Percentiles rank a stretch among this genome's conserved stretches.
phyloP scores from a whole-genome alignment of 2,329 filamentous ascomycete species.

The Apiospora phragmitis region DNA sequence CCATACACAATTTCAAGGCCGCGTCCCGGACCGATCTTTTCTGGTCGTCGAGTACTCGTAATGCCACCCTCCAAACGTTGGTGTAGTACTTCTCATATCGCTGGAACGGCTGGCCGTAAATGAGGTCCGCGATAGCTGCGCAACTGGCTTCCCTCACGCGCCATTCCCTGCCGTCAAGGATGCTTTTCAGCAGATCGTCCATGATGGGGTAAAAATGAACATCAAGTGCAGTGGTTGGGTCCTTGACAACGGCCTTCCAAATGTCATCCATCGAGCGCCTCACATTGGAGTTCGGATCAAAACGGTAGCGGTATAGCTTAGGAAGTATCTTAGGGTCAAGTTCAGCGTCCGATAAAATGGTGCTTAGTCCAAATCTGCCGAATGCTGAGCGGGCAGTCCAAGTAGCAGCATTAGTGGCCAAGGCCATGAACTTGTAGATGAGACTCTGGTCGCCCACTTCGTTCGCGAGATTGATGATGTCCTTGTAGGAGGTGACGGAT shows the following conservation, averaged over 20 bases:
- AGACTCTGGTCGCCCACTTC: slow-evolving; percentile 94
- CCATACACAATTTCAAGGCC: slow-evolving; percentile 79
- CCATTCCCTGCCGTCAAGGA: slow-evolving; percentile 85
- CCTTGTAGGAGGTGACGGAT: slow-evolving; percentile 93
- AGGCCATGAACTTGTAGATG: slow-evolving; percentile 98
- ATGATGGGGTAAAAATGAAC: slow-evolving; percentile 87
- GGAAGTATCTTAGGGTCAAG: slow-evolving; percentile 93
- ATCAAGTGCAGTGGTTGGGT: slow-evolving; percentile 74
- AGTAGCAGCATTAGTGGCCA: slow-evolving; percentile 92
- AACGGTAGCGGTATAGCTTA: slow-evolving; percentile 91
- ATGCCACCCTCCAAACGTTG: slow-evolving; percentile 80
- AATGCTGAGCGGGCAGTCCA: slow-evolving; percentile 98
- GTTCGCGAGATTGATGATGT: slow-evolving; percentile 92
- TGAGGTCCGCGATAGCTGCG: slow-evolving; percentile 81
- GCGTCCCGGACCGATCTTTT: slow-evolving; percentile 85
- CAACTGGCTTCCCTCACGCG: slow-evolving; percentile 90
- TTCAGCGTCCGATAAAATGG: slow-evolving; percentile 82
- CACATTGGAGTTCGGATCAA: slow-evolving; percentile 92
- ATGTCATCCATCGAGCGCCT: slow-evolving; percentile 96
- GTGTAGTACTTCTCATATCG: slow-evolving; percentile 84
- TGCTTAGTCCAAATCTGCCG: slow-evolving; percentile 89
- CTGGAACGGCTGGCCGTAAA: slow-evolving; percentile 74
- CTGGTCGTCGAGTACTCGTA: slow-evolving; percentile 94
- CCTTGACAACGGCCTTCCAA: slow-evolving; percentile 94
- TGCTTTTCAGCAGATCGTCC: slow-evolving; percentile 79